Base-by-base conservation (phyloP, 2,329 filamentous ascomycete species). In the Graphilbum sp. region DNA sequence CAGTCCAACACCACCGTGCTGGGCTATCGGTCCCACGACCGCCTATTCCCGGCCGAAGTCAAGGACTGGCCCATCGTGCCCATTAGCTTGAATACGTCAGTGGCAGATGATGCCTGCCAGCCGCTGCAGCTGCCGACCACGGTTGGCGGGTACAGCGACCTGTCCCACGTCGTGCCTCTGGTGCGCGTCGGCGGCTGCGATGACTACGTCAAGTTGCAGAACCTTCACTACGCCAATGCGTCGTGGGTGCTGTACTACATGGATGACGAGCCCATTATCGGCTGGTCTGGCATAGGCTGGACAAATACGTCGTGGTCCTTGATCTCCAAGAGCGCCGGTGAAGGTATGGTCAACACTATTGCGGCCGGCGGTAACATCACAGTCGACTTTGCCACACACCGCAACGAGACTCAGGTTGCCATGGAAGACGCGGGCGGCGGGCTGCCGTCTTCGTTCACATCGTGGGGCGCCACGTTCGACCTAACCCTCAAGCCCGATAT, bases 231-330 rank as follows among this genome's bases (percentile, higher is more conserved):
- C 9, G 61, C 61, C 37, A 74, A 74, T 10, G 74, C 70, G 34
- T 64, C 67, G 48, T 74, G 75, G 44, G 54, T 79, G 40, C 54
- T 79, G 46, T 59, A 73, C 47, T 78, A 77, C 54, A 75, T 20
- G 18, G 20, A 34, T 18, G 20, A 21, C 20, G 32, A 20, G 32
- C 18, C 32, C 7, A n/a, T 29, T 12, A n/a, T n/a, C 5, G 27
- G n/a, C n/a, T 29, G 27, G 15, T 5, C 30, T 5, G 7, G n/a
- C n/a, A 7, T 24, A 5, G 10, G 10, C 27, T 29, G 11, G 27
- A 29, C 27, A 5, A n/a, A 29, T n/a, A 10, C 16, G n/a, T 16
- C 16, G 30, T 18, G n/a, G 30, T 16, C 15, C n/a, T 12, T 32
- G 5, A 18, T 32, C 16, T 7, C 6, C 7, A 32, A 32, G 30